phyloP scores from a whole-genome alignment of 768 basidiomycete genomes.

The Kwoniella dejecticola region DNA sequence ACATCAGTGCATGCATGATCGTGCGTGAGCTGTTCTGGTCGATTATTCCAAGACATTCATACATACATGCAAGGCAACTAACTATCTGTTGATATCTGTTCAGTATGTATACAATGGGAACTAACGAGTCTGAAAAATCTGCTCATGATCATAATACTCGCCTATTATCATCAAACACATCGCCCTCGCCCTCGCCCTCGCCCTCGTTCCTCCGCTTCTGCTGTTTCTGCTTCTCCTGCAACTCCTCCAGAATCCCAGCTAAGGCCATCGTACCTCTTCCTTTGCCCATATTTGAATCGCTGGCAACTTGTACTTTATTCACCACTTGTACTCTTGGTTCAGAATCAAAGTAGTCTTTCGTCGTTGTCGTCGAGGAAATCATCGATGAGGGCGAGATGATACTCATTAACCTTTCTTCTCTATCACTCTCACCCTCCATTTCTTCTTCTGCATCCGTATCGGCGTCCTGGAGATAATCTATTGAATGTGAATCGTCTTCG shows the following conservation, averaged over 20 bases:
- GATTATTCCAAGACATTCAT: too few species aligned
- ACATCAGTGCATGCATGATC: too few species aligned
- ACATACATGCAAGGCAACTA: too few species aligned
- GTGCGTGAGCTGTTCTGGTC: too few species aligned
- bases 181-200: not conserved
- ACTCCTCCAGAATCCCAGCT: slow-evolving; percentile 11
- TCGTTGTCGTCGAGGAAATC: not conserved
- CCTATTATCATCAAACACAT: slow-evolving; percentile 2
- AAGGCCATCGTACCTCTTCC: slow-evolving; percentile 13
- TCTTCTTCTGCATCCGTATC: not conserved
- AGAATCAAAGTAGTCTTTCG: slow-evolving; percentile 8
- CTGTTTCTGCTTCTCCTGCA: slow-evolving; percentile 10
- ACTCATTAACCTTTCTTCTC: slow-evolving; percentile 3
- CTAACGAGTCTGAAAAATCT: too few species aligned
- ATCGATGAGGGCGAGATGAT: slow-evolving; percentile 4
- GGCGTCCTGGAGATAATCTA: slow-evolving; percentile 11
- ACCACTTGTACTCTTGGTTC: slow-evolving; percentile 14
- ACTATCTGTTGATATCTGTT: too few species aligned
- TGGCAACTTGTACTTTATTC: slow-evolving; percentile 4
- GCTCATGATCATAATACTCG: slow-evolving; percentile 1
- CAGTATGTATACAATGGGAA: not conserved
- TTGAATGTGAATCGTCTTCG: slow-evolving; percentile 1
- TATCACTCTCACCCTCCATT: not conserved
- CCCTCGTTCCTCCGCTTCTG: not conserved
- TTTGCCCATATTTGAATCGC: not conserved